These are phyloP conservation scores for Leishmania tropica DNA, from an alignment of 208 protist genomes.

Conservation along the genomic window DNA sequence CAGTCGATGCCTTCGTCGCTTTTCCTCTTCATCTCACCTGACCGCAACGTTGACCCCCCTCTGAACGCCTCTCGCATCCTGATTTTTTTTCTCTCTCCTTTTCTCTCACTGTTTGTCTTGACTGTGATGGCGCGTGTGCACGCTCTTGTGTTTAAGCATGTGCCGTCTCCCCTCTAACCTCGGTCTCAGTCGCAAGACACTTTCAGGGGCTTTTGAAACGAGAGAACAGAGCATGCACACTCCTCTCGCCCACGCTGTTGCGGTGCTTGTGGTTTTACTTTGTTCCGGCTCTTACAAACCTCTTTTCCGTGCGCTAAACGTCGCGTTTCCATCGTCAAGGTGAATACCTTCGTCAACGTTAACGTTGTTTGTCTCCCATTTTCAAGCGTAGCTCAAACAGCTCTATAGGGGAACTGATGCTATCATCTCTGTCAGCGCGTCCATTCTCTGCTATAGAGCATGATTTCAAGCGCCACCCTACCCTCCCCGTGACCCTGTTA, in stretches of 20 bases:
- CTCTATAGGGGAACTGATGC: background rate
- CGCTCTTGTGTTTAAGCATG: background rate
- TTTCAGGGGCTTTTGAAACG: background rate
- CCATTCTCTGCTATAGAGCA: background rate
- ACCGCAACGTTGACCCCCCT: background rate
- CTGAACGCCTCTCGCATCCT: too few relatives aligned
- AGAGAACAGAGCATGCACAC: background rate
- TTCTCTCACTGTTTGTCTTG: background rate
- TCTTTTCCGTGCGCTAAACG: background rate
- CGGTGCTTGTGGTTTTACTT: background rate
- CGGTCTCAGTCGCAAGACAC: background rate
- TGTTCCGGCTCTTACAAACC: background rate
- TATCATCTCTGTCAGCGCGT: background rate
- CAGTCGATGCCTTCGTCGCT: background rate
- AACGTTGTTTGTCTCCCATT: constrained; percentile 23
- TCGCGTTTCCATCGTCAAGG: background rate
- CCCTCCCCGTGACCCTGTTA: background rate
- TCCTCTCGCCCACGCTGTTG: background rate
- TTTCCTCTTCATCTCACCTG: background rate
- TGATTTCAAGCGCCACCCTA: background rate
- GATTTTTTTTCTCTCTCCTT: too few relatives aligned
- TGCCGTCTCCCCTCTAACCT: background rate
- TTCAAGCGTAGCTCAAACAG: constrained; percentile 9
- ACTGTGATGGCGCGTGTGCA: background rate
- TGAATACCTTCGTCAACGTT: background rate